A percentile compares a stretch with the other conserved stretches of the same genome.
These are phyloP conservation scores for Eucalyptus camaldulensis DNA, from an alignment of 345 rosid genomes.

Conservation along the genomic window DNA sequence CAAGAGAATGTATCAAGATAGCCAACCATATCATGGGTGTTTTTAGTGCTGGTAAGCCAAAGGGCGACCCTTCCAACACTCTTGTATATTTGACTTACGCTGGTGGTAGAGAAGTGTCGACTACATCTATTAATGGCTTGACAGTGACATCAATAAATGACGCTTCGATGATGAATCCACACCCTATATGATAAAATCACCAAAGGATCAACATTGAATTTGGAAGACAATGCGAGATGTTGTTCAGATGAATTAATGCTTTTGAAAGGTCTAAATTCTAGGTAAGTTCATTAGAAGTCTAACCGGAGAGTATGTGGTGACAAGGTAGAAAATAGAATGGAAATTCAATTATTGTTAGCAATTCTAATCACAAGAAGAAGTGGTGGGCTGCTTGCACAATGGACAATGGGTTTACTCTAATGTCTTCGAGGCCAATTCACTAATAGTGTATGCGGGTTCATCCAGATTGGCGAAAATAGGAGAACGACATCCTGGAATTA, in stretches of 20 bases:
- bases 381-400: neutral
- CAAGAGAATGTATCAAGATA: neutral
- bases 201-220: neutral
- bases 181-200: neutral
- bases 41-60: no score
- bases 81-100: neutral
- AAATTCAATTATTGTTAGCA: neutral
- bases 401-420: neutral
- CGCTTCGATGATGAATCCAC: neutral
- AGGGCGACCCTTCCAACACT: neutral
- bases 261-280: neutral
- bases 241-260: neutral
- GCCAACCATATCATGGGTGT: neutral
- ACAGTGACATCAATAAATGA: neutral
- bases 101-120: neutral
- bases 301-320: neutral
- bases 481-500: no score
- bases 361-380: neutral
- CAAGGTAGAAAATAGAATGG: neutral
- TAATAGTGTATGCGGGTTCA: neutral
- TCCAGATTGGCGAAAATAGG: neutral
- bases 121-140: neutral
- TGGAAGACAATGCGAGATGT: neutral
- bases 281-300: neutral
- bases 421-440: neutral